Percentiles rank a stretch among this genome's conserved stretches.
Conservation (phyloP, 2,329 filamentous ascomycete genomes). For the Talaromyces sp. region DNA sequence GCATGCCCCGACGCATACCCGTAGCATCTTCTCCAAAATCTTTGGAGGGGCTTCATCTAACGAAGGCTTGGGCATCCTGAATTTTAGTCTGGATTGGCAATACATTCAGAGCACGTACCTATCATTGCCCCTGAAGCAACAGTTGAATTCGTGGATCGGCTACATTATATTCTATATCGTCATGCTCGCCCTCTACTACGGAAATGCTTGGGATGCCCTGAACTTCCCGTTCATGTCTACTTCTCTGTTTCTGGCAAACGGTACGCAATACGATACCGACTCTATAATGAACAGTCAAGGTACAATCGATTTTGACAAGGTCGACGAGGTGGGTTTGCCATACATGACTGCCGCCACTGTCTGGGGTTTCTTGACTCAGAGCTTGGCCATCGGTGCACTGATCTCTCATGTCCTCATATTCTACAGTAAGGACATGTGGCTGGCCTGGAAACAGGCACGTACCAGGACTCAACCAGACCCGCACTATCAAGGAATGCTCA, state of each 20-base stretch:
- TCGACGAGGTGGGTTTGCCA: conserved; percentile 27
- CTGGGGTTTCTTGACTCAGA: conserved; percentile 26
- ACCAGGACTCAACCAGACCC: conserved; percentile 22
- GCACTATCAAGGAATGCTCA: conserved; percentile 27
- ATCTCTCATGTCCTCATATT: conserved; percentile 28
- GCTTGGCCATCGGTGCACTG: conserved; percentile 27
- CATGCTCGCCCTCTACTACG: conserved; percentile 26
- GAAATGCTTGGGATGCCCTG: conserved; percentile 25
- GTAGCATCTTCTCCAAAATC: conserved; percentile 20
- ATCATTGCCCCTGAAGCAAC: conserved; percentile 22
- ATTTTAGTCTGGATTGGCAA: conserved; percentile 28
- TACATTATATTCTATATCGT: conserved; percentile 22
- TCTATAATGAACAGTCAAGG: conserved; percentile 24
- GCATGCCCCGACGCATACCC: conserved; percentile 16
- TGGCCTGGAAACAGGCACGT: conserved; percentile 24
- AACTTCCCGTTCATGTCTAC: conserved; percentile 29
- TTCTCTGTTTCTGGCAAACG: conserved; percentile 32
- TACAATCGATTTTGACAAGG: conserved; percentile 28
- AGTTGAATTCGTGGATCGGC: conserved; percentile 23
- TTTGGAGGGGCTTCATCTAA: conserved; percentile 28
- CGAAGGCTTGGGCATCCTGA: conserved; percentile 26
- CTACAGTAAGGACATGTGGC: conserved; percentile 25
- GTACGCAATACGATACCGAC: conserved; percentile 23
- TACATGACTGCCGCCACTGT: conserved; percentile 28
- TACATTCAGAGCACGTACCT: conserved; percentile 22